Conservation (phyloP, 2,329 filamentous ascomycete species). For the Myrmaecium sp. region DNA sequence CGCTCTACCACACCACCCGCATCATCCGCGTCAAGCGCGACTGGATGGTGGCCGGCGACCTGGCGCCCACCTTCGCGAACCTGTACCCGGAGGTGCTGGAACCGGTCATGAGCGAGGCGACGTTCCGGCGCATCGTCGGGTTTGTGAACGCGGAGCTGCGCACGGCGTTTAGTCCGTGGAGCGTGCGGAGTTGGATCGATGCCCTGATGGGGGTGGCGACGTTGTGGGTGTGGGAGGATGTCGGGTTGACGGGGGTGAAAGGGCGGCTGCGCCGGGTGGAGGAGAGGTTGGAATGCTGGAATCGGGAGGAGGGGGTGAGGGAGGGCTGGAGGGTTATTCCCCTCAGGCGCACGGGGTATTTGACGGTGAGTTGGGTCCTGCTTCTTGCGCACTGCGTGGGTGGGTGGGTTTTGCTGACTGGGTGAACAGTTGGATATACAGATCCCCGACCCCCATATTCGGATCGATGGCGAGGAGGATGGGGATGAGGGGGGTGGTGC, state of each 20-base stretch:
- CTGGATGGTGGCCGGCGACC: constrained; percentile 77
- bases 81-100: constrained; percentile 93
- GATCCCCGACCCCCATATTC: constrained; percentile 60
- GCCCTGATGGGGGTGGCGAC: constrained; percentile 64
- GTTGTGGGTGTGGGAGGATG: constrained; percentile 88
- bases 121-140: constrained; percentile 69
- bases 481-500: too few relatives aligned
- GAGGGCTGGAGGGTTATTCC: constrained; percentile 59
- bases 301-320: constrained; percentile 42
- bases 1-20: constrained; percentile 59
- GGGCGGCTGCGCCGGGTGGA: constrained; percentile 53
- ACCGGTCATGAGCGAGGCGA: constrained; percentile 65
- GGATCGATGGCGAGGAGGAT: too few relatives aligned
- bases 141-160: constrained; percentile 65
- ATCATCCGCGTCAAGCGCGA: constrained; percentile 85
- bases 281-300: constrained; percentile 75
- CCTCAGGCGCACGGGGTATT: constrained; percentile 68
- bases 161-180: constrained; percentile 66
- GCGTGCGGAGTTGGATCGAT: constrained; percentile 62
- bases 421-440: constrained; percentile 66
- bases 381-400: constrained; percentile 1
- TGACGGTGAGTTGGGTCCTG: constrained; percentile 43
- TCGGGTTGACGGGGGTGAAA: constrained; percentile 65
- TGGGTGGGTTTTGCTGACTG: too few relatives aligned
- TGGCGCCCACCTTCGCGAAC: constrained; percentile 87